Conservation (phyloP, 768 basidiomycete species). For the Termitomyces sp. region DNA sequence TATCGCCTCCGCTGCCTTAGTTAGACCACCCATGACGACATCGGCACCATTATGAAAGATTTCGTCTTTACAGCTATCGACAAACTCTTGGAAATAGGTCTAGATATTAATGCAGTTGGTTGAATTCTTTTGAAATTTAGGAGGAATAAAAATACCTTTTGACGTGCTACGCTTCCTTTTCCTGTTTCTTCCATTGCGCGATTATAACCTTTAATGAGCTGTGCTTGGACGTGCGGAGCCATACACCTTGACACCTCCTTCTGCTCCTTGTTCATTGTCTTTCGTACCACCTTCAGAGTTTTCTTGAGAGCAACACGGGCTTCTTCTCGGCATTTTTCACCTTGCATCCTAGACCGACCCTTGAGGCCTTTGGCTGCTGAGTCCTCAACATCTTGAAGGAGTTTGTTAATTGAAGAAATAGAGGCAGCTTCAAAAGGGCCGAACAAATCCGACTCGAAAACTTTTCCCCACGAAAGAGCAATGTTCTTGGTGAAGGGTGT, state of each 20-base stretch:
- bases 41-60: constrained; percentile 51
- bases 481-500: constrained; percentile 55
- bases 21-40: constrained; percentile 40
- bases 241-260: constrained; percentile 56
- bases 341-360: constrained; percentile 46
- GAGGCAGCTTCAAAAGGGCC: constrained; percentile 36
- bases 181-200: constrained; percentile 50
- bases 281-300: constrained; percentile 40
- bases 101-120: constrained; percentile 15
- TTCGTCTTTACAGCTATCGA: constrained; percentile 37
- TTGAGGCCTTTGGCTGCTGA: constrained; percentile 46
- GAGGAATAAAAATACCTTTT: constrained; percentile 30
- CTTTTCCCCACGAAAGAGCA: constrained; percentile 49
- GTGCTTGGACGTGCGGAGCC: constrained; percentile 48
- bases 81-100: constrained; percentile 42
- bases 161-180: constrained; percentile 49
- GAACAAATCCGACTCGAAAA: constrained; percentile 59
- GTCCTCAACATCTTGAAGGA: constrained; percentile 46
- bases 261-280: constrained; percentile 46
- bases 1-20: constrained; percentile 40
- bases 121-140: neutral
- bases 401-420: constrained; percentile 29
- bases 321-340: constrained; percentile 45
- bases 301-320: constrained; percentile 42
- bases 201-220: constrained; percentile 47